phyloP scores from a whole-genome alignment of 495 filamentous ascomycete species.

The Neurospora africana region DNA sequence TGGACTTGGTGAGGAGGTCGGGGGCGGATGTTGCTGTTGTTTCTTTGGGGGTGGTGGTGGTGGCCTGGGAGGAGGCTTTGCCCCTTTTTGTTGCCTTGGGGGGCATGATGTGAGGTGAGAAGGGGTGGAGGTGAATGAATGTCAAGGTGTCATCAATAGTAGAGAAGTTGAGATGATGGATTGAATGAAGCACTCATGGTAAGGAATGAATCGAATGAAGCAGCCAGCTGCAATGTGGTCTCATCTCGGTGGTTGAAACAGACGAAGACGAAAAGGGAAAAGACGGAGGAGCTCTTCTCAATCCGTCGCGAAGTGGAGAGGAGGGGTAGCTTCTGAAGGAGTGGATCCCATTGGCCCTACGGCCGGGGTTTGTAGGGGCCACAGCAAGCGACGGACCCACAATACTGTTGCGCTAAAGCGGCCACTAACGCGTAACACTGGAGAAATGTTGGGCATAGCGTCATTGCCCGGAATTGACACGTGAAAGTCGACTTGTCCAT shows the following conservation, averaged over 20 bases:
- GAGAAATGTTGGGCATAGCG: background rate
- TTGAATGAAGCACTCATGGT: background rate
- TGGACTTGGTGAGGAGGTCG: background rate
- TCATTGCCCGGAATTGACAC: background rate
- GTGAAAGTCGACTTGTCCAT: background rate
- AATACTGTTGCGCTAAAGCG: background rate
- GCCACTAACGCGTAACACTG: background rate
- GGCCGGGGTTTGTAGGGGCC: background rate
- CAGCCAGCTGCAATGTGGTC: constrained; percentile 10
- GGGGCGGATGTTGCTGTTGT: background rate
- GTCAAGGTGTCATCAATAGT: background rate
- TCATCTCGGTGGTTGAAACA: background rate
- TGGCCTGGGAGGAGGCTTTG: background rate
- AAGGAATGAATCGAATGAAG: too few species aligned
- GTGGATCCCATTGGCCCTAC: background rate
- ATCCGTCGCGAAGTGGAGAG: background rate
- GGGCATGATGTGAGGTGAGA: background rate
- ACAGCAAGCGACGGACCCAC: background rate
- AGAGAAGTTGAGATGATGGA: background rate
- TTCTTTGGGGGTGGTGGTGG: background rate
- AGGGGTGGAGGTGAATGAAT: background rate
- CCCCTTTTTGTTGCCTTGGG: background rate
- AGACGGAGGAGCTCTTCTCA: background rate
- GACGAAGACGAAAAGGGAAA: background rate
- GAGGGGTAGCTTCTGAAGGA: background rate